Base-by-base conservation (phyloP, 768 basidiomycete genomes). In the Trametes gibbosa region DNA sequence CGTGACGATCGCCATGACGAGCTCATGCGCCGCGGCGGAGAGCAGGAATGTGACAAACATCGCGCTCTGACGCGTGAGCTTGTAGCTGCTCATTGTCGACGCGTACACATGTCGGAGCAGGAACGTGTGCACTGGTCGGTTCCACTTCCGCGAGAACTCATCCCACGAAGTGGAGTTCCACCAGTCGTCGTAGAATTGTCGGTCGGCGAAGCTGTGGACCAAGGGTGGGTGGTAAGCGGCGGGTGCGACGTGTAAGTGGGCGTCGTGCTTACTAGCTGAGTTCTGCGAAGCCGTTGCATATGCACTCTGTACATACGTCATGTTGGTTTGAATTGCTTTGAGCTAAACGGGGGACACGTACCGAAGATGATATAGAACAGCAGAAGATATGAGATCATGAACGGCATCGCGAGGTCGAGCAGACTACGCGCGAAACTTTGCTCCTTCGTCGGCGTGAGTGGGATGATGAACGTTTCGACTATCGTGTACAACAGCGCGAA, bases 121-220 rank as follows among this genome's bases (percentile, higher is more conserved):
- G 81, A 92, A 92, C n/a, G 81, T 81, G 65, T 98, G 88, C 32
- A 98, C 96, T 12, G 96, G 96, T 64, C 92, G 94, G 76, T 98
- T 98, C 96, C 97, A 98, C 76, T 96, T 95, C 43, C 97, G 86
- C 3, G 95, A 91, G 72, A 96, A 98, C 72, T 98, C 93, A 65
- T 98, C 96, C 91, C 90, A 95, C 2, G 93, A 92, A 0, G 89
- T 93, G 6, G 93, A 93, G 73, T 98, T 98, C 96, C 96, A 98
- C 90, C 95, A 98, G 71, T 97, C 96, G 74, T 95, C 92, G 70
- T 98, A 99, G 73, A 98, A 99, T 64, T 93, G 89, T 46, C 96
- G 81, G 70, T 99, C 96, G n/a, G 93, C 92, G 69, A 99, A 99
- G 70, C 92, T 93, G 62, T 42, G 57, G 39, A n/a, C 4, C 29